Base-by-base conservation (phyloP, 768 basidiomycete species). In the Suillus plorans region DNA sequence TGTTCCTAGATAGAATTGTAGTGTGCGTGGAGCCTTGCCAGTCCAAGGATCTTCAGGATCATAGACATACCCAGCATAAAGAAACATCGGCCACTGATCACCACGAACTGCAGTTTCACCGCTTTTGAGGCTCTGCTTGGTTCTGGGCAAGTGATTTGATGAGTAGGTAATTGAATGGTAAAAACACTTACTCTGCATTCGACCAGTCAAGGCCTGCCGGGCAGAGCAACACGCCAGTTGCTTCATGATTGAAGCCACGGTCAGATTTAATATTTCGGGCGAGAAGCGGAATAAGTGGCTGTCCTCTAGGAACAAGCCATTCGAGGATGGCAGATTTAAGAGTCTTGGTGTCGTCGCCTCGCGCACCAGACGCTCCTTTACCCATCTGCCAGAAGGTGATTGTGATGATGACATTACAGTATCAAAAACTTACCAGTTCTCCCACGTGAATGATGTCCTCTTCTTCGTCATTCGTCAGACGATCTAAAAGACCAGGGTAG, bases 211-310 rank as follows among this genome's bases (percentile, higher is more conserved):
- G 67, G 14, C 71, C 68, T 22, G 71, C 69, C 0, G 73, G 75
- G 44, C 73, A 76, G 3, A 79, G 67, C 6, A 76, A 68, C 1
- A 59, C 47, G 0, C 77, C 75, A 5, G 73, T 76, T 0, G 70
- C 42, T 28, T 74, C 72, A 62, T 78, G 71, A 41, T 73, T 64
- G 10, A 68, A 63, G 0, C 73, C 69, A 3, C 64, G 69, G 36
- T 66, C 68, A 36, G 42, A 25, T 41, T 70, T 70, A 18, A 64
- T 36, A 58, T 44, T 25, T 36, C 64, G 66, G 60, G 16, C 39
- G 41, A 20, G 68, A 56, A n/a, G 66, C 28, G 13, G 55, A 44
- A 67, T 70, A 25, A 77, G 41, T 20, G 63, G 2, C 42, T 69
- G 66, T 50, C 66, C 68, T 22, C 53, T 50, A 20, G 68, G 70